phyloP scores from a whole-genome alignment of 495 filamentous ascomycete genomes.

The Aspergillus olivimuriae region DNA sequence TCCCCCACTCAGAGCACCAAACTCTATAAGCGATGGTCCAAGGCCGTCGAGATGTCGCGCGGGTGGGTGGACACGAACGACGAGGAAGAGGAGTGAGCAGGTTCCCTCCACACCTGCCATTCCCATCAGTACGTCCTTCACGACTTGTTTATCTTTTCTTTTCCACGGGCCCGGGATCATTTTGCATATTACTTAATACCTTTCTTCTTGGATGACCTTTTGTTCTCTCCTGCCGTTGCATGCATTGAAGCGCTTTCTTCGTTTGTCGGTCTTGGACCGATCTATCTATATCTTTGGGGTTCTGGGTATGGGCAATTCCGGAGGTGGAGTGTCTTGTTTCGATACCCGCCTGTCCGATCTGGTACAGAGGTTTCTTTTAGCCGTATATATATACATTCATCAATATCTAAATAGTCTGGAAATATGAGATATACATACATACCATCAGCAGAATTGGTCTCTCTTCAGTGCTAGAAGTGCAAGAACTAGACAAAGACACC shows the following conservation, averaged over 20 bases:
- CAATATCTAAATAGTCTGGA: too few species aligned
- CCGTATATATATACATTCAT: not conserved
- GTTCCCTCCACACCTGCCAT: not conserved
- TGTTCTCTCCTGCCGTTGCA: too few species aligned
- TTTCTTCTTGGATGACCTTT: not conserved
- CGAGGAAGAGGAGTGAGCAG: slow-evolving; percentile 10
- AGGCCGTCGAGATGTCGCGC: slow-evolving; percentile 84
- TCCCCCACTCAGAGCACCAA: slow-evolving; percentile 49
- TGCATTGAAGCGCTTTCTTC: slow-evolving; percentile 8
- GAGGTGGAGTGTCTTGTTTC: slow-evolving; percentile 9
- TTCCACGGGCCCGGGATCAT: too few species aligned
- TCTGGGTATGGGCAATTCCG: slow-evolving; percentile 2
- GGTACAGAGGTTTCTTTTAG: not conserved
- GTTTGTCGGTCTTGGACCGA: too few species aligned
- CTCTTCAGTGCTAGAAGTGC: too few species aligned
- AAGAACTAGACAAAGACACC: too few species aligned
- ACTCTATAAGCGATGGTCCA: slow-evolving; percentile 76
- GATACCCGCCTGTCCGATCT: slow-evolving; percentile 12
- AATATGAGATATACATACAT: too few species aligned
- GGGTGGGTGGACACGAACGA: slow-evolving; percentile 63
- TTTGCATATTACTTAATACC: too few species aligned
- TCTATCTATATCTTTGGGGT: slow-evolving; percentile 5
- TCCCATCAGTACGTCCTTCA: too few species aligned
- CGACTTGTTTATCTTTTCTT: too few species aligned
- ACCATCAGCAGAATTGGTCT: too few species aligned